phyloP scores from a whole-genome alignment of 768 basidiomycete species.

The Collybia sordida region DNA sequence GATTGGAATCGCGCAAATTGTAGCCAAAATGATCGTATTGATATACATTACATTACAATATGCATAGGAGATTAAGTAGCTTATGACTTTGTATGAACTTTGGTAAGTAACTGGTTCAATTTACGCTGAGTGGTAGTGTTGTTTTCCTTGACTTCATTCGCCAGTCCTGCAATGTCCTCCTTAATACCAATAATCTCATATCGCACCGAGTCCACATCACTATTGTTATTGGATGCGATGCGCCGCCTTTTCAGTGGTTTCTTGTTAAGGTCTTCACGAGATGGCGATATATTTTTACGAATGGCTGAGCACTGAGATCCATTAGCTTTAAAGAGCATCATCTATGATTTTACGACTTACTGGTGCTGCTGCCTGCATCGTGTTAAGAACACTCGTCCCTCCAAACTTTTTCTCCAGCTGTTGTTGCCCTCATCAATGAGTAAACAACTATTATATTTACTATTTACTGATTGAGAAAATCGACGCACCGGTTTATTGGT shows the following conservation, averaged over 20 bases:
- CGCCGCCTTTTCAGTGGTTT: not conserved
- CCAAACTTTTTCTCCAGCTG: too few relatives aligned
- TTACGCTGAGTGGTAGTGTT: too few relatives aligned
- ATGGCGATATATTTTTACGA: not conserved
- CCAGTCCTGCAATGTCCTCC: not conserved
- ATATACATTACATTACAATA: too few relatives aligned
- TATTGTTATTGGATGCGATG: not conserved
- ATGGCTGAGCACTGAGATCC: not conserved
- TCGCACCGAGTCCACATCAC: not conserved
- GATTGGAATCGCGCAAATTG: too few relatives aligned
- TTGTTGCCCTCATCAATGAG: not conserved
- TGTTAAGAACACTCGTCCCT: not conserved
- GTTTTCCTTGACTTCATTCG: not conserved
- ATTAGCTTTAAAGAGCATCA: not conserved
- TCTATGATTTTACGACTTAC: not conserved
- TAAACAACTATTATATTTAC: too few relatives aligned
- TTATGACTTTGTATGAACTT: too few relatives aligned
- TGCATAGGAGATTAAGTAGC: too few relatives aligned
- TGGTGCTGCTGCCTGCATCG: not conserved
- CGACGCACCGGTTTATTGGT: too few relatives aligned
- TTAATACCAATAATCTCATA: not conserved
- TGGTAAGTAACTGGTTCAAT: too few relatives aligned
- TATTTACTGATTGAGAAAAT: not conserved
- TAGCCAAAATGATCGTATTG: too few relatives aligned
- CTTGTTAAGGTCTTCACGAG: not conserved